Evolutionary conservation across 345 rosid species (phyloP), one percentile per base, ranked within the genome.

Genomic region (Ricinus communis): DNA sequence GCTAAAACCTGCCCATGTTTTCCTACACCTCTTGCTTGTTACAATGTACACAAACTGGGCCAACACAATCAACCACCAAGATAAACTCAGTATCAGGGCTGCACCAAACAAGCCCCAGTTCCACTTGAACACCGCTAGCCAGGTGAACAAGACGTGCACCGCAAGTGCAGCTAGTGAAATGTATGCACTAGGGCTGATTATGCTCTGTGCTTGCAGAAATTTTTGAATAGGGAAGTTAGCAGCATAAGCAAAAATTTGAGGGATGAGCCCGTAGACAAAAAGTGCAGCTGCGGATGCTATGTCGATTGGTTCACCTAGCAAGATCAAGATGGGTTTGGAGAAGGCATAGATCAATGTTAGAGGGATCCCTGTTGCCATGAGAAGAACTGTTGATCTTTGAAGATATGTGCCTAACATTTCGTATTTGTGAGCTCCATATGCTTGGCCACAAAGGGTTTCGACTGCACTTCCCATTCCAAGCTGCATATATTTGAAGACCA

Each of bases 391-490:
- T 25, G 95, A 86, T 73, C 91, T 80, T 47, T 91, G 97, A 27
- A 91, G 82, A 73, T 91, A 91, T 27, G 87, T 51, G 0, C 97
- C 97, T 5, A 91, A 82, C 90, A 86, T 83, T 3, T 82, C 88
- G 58, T 79, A 83, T 54, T 83, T 86, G 16, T 80, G 84, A 21
- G 93, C 95, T 18, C 97, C 95, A 22, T 82, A 89, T 0, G 93
- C 93, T 86, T 91, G 97, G 16, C 97, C 95, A 55, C 97, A 89
- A 51, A 89, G 60, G 2, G 97, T 91, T 63, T 89, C 95, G 24
- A 87, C 93, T 0, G 97, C 95, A 70, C 97, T 91, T 77, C 97
- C 97, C 95, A 75, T 75, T 0, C 78, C 78, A 22, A 75, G 68
- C 78, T 75, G 78, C 51, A 63, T 21, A 57, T 6, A 33, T 33